Conservation (phyloP, 2,329 filamentous ascomycete species). For the Exophiala mesophila region DNA sequence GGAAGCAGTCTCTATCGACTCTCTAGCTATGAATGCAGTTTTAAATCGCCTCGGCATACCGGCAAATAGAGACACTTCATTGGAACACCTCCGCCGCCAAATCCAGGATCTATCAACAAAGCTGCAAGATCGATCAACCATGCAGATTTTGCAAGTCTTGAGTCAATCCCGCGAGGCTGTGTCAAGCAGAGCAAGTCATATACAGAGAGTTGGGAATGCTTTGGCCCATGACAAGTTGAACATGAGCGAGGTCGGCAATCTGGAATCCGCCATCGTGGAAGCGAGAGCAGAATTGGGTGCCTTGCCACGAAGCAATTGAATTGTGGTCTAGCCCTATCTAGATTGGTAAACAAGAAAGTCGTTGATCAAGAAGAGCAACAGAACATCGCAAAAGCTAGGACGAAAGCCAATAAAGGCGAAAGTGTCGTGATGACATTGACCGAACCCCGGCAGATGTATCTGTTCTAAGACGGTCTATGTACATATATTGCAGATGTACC, state of each 20-base stretch:
- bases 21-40: not conserved
- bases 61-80: not conserved
- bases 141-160: slow-evolving; percentile 5
- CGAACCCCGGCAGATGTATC: too few relatives aligned
- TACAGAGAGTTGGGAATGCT: not conserved
- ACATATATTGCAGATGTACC: too few relatives aligned
- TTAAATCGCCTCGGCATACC: not conserved
- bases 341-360: too few relatives aligned
- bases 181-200: not conserved
- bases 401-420: too few relatives aligned
- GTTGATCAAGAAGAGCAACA: too few relatives aligned
- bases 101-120: not conserved
- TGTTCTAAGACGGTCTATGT: too few relatives aligned
- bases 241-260: not conserved
- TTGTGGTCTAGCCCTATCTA: too few relatives aligned
- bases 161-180: slow-evolving; percentile 2
- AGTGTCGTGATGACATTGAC: too few relatives aligned
- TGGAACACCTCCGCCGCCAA: not conserved
- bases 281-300: slow-evolving; percentile 7
- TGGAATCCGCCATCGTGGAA: slow-evolving; percentile 8
- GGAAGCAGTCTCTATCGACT: not conserved
- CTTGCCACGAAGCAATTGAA: too few relatives aligned
- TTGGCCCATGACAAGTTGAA: not conserved
- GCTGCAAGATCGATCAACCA: slow-evolving; percentile 2
- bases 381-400: too few relatives aligned